A percentile compares a stretch with the other conserved stretches of the same genome.
phyloP scores from a whole-genome alignment of 345 rosid species.

The Rubroshorea leprosula region DNA sequence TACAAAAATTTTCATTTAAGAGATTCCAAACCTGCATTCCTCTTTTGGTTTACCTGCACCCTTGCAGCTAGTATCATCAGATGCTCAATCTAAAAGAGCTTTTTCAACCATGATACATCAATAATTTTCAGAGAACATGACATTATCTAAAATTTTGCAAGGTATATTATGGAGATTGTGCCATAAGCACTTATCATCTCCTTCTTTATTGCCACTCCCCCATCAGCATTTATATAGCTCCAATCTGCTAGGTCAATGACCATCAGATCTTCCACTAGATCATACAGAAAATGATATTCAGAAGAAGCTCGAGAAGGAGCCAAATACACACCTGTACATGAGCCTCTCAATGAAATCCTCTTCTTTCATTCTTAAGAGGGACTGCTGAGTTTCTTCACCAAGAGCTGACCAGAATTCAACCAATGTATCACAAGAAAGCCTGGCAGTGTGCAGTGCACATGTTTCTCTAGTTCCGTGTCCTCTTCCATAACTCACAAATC shows the following conservation, averaged over 20 bases:
- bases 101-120: neutral
- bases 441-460: constrained; percentile 87
- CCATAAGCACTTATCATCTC: constrained; percentile 8
- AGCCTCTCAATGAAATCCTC: constrained; percentile 97
- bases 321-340: constrained; percentile 64
- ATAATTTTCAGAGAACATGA: neutral
- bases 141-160: neutral
- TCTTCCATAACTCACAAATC: constrained; percentile 70
- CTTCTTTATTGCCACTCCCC: constrained; percentile 12
- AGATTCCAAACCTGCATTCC: too few species aligned
- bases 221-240: constrained; percentile 8
- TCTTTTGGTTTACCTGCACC: neutral
- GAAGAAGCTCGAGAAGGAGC: constrained; percentile 11
- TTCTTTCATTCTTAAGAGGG: constrained; percentile 94
- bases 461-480: constrained; percentile 91
- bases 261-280: constrained; percentile 4
- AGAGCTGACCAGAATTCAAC: constrained; percentile 95
- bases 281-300: constrained; percentile 12
- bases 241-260: constrained; percentile 15
- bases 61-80: neutral
- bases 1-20: constrained; percentile 1
- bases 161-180: neutral
- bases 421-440: constrained; percentile 85
- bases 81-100: neutral
- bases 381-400: constrained; percentile 75